Evolutionary conservation across 306 rosid genomes (phyloP), one percentile per base, ranked within the genome.

Genomic region (Lathyrus tuberosus): DNA sequence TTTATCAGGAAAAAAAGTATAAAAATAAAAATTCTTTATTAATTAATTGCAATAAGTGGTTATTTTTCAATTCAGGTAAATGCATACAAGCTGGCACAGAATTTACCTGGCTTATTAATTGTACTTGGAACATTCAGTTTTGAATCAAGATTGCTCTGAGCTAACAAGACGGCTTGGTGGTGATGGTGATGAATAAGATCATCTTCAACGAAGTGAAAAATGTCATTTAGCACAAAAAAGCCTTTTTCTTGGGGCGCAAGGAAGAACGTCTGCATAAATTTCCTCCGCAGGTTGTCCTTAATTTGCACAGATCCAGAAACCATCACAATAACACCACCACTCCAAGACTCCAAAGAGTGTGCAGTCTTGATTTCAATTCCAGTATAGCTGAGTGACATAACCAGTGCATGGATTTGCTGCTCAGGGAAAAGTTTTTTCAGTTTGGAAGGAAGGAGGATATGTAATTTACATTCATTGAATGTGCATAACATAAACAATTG

Each of bases 161-260:
- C 81, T 75, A 90, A 68, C 81, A 90, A 76, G 68, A 91, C 90
- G 9, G 96, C 82, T 35, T 85, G 96, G 70, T 86, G 95, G 46
- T 57, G 96, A 64, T 86, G 95, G 57, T 79, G 96, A 78, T 69
- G 90, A 72, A 90, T 41, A 40, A 78, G 87, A 51, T 90, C 97
- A 53, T 90, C 97, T 61, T 94, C 96, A 56, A 91, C 77, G 56
- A 84, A 88, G 74, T 94, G 96, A 83, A 90, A 94, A 69, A 94
- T 88, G 73, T 94, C 98, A 73, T 80, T 94, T 33, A 94, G 88
- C 67, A 94, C 89, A 75, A 94, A 90, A 81, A 78, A 90, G 3
- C 98, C 98, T 72, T 88, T 94, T 65, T 94, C 97, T 66, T 94
- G 98, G 24, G 98, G 98, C 52, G 96, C 98, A 73, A 94, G 98